Evolutionary conservation across 2,329 filamentous ascomycete genomes (phyloP).

Genomic region (Epicoccum sorghinum): DNA sequence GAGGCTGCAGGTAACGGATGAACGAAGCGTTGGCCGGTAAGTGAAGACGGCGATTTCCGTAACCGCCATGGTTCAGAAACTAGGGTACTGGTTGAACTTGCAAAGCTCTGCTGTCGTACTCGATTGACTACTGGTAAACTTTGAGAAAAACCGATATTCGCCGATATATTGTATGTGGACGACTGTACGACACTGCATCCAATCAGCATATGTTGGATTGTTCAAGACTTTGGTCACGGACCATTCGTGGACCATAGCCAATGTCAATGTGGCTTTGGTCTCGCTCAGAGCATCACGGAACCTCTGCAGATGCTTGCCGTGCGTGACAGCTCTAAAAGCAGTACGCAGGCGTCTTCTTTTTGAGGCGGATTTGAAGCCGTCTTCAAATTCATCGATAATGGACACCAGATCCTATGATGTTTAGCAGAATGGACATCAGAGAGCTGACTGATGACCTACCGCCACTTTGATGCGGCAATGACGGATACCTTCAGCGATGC

Average conservation of each 20-base stretch:
- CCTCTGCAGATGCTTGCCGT: conserved; percentile 15
- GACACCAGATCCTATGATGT: conserved; percentile 3
- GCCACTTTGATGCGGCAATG: conserved; percentile 18
- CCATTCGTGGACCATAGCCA: conserved; percentile 21
- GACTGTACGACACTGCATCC: neutral
- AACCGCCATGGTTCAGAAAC: no score
- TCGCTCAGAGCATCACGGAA: conserved; percentile 19
- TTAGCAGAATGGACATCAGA: neutral
- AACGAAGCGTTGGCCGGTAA: neutral
- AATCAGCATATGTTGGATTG: neutral
- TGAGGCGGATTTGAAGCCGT: conserved; percentile 11
- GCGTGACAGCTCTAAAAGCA: conserved; percentile 17
- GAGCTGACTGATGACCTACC: neutral
- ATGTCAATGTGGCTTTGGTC: conserved; percentile 17
- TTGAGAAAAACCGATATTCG: no score
- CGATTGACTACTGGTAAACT: no score
- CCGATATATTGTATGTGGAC: neutral
- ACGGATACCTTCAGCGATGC: conserved; percentile 16
- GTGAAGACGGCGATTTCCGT: no score
- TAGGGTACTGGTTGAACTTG: no score
- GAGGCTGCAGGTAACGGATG: neutral
- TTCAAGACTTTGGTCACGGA: neutral
- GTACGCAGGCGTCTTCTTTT: conserved; percentile 11
- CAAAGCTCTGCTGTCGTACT: no score
- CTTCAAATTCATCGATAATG: conserved; percentile 10